Evolutionary conservation across 495 filamentous ascomycete species (phyloP).

Genomic region (Penicillium manginii): DNA sequence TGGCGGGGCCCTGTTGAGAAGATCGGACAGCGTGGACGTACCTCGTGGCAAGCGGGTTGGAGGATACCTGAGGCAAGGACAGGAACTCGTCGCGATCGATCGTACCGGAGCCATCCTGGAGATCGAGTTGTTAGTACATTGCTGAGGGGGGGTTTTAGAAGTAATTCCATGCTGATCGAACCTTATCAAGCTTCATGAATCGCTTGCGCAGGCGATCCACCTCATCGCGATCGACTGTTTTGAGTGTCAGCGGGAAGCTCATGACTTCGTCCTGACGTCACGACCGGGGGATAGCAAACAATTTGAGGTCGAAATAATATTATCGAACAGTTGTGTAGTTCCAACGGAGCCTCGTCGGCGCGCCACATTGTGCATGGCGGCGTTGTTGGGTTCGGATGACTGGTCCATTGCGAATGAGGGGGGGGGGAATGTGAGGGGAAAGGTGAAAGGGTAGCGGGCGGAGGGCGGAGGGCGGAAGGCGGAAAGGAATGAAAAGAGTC

Average conservation of each 20-base stretch:
- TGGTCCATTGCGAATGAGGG: slow-evolving; percentile 37
- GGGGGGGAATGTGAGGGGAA: slow-evolving; percentile 7
- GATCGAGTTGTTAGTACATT: slow-evolving; percentile 1
- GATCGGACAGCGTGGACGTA: slow-evolving; percentile 38
- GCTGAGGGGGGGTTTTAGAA: background rate
- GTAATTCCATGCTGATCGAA: slow-evolving; percentile 34
- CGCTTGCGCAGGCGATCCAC: slow-evolving; percentile 93
- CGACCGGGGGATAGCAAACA: slow-evolving; percentile 61
- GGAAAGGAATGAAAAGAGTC: background rate
- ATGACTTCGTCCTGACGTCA: background rate
- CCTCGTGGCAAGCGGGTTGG: slow-evolving; percentile 95
- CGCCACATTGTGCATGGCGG: slow-evolving; percentile 54
- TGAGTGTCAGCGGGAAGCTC: slow-evolving; percentile 22
- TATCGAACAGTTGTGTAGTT: slow-evolving; percentile 86
- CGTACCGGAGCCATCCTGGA: slow-evolving; percentile 92
- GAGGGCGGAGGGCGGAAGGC: background rate
- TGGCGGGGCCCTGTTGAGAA: background rate
- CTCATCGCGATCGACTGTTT: slow-evolving; percentile 90
- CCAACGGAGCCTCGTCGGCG: slow-evolving; percentile 66
- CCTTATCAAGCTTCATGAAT: slow-evolving; percentile 99
- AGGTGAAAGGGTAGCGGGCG: background rate
- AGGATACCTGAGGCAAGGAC: slow-evolving; percentile 93
- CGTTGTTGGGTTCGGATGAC: slow-evolving; percentile 47
- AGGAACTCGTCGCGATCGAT: slow-evolving; percentile 99
- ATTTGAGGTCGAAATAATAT: slow-evolving; percentile 94